Evolutionary conservation across 306 rosid genomes (phyloP), one percentile per base, ranked within the genome.

Genomic region (Clitoria ternatea): DNA sequence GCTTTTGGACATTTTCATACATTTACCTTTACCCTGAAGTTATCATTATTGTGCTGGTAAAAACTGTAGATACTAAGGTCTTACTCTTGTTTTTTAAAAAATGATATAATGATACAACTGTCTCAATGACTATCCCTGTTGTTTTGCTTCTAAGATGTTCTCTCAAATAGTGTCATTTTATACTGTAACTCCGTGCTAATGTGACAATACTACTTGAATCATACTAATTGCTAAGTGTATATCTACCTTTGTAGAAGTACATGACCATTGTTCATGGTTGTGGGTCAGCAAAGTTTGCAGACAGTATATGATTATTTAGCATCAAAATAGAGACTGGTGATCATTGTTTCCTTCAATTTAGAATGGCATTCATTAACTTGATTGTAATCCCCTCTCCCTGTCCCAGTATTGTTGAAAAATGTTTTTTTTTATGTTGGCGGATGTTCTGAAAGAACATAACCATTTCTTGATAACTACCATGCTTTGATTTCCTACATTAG

Each of bases 141-240:
- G 17, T 53, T 69, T 52, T 70, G 56, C 33, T 29, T 27, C 11
- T 30, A 30, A 32, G 59, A 72, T 33, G 45, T 43, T 70, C 59
- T 70, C 59, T 57, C 47, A 30, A 55, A 39, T 56, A 55, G 29
- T 71, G 45, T 42, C 57, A 39, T 64, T 74, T 74, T 57, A 26
- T 59, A 52, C 36, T 18, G 45, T 37, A 26, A 17, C 43, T 54
- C 56, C 26, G 69, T 30, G 43, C 69, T 20, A 19, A 24, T 50
- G 71, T 50, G 50, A 15, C 78, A 24, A 11, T 10, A 53, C 27
- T 17, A 1, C 57, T 9, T 4, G 24, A 61, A 37, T 42, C 20
- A 54, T 54, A 27, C 39, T n/a, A 36, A n/a, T 54, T 27, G n/a
- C 6, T 13, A 0, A 15, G 37, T 13, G 2, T n/a, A 13, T 15